A percentile compares a stretch with the other conserved stretches of the same genome.
Evolutionary conservation across 768 basidiomycete species (phyloP).

Genomic region (Hypholoma sublateritium): DNA sequence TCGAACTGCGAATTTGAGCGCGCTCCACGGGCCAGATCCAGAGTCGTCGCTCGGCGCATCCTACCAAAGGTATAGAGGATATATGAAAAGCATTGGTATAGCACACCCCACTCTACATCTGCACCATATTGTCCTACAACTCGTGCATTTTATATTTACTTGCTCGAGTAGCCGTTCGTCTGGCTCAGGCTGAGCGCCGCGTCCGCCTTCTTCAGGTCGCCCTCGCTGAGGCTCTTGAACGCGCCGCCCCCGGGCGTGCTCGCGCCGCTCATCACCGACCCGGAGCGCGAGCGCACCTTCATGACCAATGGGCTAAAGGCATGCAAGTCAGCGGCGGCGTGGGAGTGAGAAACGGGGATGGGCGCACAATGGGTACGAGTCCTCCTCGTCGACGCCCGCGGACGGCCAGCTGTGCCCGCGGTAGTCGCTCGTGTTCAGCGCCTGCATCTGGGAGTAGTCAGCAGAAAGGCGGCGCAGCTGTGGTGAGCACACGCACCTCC

Average conservation of each 20-base stretch:
- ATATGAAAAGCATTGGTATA: no score
- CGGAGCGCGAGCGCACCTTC: conserved; percentile 83
- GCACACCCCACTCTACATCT: no score
- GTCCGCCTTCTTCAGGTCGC: conserved; percentile 85
- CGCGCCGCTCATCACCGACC: conserved; percentile 64
- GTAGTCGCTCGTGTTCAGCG: conserved; percentile 84
- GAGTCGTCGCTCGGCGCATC: no score
- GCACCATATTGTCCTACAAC: no score
- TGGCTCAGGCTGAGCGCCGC: conserved; percentile 82
- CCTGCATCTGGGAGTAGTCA: conserved; percentile 64
- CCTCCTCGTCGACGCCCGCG: conserved; percentile 79
- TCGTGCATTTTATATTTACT: neutral
- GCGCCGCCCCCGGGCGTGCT: conserved; percentile 88
- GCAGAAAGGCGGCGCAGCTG: neutral
- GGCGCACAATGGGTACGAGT: conserved; percentile 85
- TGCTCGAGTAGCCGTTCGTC: conserved; percentile 24
- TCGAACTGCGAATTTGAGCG: no score
- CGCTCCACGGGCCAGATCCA: no score
- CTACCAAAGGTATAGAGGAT: no score
- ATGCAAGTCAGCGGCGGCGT: conserved; percentile 11
- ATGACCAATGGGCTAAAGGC: conserved; percentile 74
- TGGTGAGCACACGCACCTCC: conserved; percentile 54
- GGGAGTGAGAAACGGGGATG: conserved; percentile 3
- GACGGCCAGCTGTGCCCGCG: conserved; percentile 64
- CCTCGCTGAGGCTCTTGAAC: conserved; percentile 81